phyloP scores from a whole-genome alignment of 2,329 filamentous ascomycete species.

The Colletotrichum sp. region DNA sequence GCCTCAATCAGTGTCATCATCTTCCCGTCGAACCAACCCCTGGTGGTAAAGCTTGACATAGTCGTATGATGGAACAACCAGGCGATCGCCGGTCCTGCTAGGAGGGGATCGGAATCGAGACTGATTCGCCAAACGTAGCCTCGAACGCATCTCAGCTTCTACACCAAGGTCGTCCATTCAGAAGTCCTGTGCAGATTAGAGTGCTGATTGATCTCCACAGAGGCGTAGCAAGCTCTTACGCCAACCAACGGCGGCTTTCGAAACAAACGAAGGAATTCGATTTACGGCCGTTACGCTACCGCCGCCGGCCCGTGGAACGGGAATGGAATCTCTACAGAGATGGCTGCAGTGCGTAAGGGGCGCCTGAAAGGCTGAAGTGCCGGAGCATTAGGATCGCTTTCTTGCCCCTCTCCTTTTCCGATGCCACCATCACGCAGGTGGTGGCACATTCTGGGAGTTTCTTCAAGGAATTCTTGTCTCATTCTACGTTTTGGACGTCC shows the following conservation, averaged over 20 bases:
- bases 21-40: background rate
- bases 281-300: constrained; percentile 16
- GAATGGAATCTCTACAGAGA: background rate
- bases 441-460: background rate
- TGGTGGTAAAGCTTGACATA: background rate
- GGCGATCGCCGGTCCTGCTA: background rate
- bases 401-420: background rate
- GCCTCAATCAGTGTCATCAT: background rate
- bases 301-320: background rate
- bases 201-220: constrained; percentile 17
- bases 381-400: background rate
- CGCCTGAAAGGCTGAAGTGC: background rate
- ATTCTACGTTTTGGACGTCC: background rate
- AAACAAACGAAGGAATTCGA: background rate
- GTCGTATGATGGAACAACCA: background rate
- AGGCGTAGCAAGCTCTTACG: background rate
- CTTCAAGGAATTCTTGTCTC: background rate
- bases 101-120: background rate
- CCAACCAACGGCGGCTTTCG: constrained; percentile 5
- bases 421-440: background rate
- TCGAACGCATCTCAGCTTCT: background rate
- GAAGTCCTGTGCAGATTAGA: background rate
- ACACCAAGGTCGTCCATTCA: background rate
- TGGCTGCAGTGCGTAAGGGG: background rate
- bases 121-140: background rate